Evolutionary conservation across 768 basidiomycete genomes (phyloP).

Genomic region (Glaciozyma antarctica): DNA sequence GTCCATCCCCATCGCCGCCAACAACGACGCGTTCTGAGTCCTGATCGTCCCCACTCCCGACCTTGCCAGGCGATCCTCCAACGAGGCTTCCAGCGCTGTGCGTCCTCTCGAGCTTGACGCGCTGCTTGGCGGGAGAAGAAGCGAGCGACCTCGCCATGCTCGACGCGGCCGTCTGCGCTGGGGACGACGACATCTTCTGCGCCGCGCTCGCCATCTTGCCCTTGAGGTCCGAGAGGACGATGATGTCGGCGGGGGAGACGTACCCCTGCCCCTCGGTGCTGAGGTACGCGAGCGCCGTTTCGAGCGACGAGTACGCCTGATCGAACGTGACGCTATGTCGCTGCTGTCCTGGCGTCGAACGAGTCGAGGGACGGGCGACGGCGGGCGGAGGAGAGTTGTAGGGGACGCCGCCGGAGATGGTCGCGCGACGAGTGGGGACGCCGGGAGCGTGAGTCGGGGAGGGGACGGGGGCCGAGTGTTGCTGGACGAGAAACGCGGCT

Average conservation of each 20-base stretch:
- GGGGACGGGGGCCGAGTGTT: constrained; percentile 3
- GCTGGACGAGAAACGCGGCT: constrained; percentile 9
- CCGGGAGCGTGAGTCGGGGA: background rate
- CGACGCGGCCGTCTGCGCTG: background rate
- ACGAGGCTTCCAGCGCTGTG: constrained; percentile 15
- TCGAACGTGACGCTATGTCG: constrained; percentile 3
- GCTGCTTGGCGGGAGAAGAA: background rate
- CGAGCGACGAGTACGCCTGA: constrained; percentile 18
- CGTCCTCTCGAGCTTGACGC: constrained; percentile 14
- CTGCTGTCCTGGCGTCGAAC: background rate
- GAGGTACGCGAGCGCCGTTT: constrained; percentile 22
- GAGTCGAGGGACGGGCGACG: background rate
- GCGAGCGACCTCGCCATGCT: background rate
- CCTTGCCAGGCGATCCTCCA: background rate
- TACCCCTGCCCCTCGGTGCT: constrained; percentile 10
- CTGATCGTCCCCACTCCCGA: background rate
- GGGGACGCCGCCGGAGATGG: constrained; percentile 29
- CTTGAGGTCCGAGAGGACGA: constrained; percentile 22
- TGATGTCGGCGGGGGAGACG: constrained; percentile 17
- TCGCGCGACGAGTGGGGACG: constrained; percentile 19
- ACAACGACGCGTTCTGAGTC: constrained; percentile 3
- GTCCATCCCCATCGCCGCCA: constrained; percentile 2
- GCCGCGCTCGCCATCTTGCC: constrained; percentile 20
- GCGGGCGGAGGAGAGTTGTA: constrained; percentile 5
- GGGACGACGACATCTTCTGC: background rate